Base-by-base conservation (phyloP, 805 yeast genomes). In the Vanderwaltozyma verrucispora region DNA sequence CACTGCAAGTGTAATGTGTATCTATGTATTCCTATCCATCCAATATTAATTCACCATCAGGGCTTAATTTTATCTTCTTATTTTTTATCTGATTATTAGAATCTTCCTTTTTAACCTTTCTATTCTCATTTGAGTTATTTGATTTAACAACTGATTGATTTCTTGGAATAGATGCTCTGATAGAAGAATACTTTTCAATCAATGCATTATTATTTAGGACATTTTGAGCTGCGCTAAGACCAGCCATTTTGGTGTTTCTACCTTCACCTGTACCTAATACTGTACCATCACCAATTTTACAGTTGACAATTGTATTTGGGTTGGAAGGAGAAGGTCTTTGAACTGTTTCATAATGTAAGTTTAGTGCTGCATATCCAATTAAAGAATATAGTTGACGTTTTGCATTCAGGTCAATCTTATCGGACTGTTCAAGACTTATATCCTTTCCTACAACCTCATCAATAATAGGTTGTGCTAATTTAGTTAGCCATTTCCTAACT, bases 161-260 rank as follows among this genome's bases (percentile, higher is more conserved):
- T 46, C 71, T 65, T 21, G 77, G 77, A 13, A 67, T 65, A 12
- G 67, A 52, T n/a, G 77, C 69, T 42, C 95, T 64, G 16, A 68
- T 42, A 29, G 67, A 65, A 12, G 75, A 74, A 53, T 72, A 84
- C 49, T 78, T 78, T 42, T 80, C 88, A 33, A 86, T 64, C 23
- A 74, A 40, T 0, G 63, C 64, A 30, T 70, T 71, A 44, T 84
- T 75, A 10, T 63, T 59, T 32, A 89, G 62, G 0, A 89, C 95
- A 36, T 67, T 64, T 77, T 79, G 80, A 0, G 98, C 98, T 0
- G 96, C 96, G 38, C 80, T 65, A 17, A 74, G 58, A 0, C 95
- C 92, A 0, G 96, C 97, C 21, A 75, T 79, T 54, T 81, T 83
- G 3, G 68, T 64, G 43, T 74, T 79, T 18, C 71, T 67, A 2